phyloP scores from a whole-genome alignment of 805 yeast genomes.

The Candida michaelii region DNA sequence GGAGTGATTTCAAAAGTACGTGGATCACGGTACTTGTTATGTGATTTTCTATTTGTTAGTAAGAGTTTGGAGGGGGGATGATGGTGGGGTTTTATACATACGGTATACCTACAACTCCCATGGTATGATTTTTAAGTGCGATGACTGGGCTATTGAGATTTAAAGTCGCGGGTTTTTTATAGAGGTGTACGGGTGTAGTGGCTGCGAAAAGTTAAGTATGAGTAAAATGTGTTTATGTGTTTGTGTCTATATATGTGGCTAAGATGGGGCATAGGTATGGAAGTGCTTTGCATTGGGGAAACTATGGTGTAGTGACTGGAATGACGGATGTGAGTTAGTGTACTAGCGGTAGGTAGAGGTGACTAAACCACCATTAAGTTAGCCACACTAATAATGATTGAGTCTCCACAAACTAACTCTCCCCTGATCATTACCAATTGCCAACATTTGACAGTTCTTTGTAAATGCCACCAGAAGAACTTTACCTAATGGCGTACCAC shows the following conservation, averaged over 20 bases:
- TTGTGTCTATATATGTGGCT: too few relatives aligned
- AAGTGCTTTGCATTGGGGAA: too few relatives aligned
- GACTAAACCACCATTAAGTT: too few relatives aligned
- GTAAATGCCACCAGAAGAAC: conserved; percentile 81
- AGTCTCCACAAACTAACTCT: conserved; percentile 85
- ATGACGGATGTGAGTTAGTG: too few relatives aligned
- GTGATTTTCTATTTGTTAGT: conserved; percentile 39
- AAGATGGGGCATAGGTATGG: too few relatives aligned
- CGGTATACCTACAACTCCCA: conserved; percentile 14
- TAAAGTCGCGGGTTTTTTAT: too few relatives aligned
- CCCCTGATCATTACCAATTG: conserved; percentile 90
- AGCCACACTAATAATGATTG: conserved; percentile 68
- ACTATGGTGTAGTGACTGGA: too few relatives aligned
- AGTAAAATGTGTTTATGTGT: too few relatives aligned
- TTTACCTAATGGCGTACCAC: conserved; percentile 93
- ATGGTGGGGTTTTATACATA: conserved; percentile 9
- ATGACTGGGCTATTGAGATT: neutral
- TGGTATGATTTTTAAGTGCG: conserved; percentile 2
- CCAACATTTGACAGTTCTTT: conserved; percentile 77
- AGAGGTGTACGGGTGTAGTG: too few relatives aligned
- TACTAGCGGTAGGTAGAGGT: too few relatives aligned
- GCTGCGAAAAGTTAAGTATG: too few relatives aligned
- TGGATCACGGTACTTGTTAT: conserved; percentile 53
- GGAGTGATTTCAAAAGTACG: conserved; percentile 86
- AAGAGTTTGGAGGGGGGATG: neutral